Evolutionary conservation across 306 rosid genomes (phyloP), one percentile per base, ranked within the genome.

Genomic region (Mucuna pruriens): DNA sequence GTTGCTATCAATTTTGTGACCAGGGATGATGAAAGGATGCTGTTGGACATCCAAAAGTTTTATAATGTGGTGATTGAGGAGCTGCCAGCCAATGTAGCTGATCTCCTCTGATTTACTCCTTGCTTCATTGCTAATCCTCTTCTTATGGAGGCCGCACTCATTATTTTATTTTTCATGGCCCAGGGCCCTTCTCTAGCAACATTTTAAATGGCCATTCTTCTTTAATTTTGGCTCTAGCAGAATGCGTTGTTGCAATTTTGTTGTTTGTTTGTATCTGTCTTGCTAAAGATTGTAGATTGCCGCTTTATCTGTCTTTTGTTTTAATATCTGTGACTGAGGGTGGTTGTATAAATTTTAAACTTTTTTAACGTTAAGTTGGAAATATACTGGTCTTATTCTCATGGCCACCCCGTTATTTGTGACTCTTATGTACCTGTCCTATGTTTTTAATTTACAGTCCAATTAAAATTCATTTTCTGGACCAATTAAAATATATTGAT

Each of bases 241-340:
- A 42, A 68, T 64, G 51, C 82, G 54, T 69, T 77, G 49, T 68
- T 69, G 73, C 85, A 80, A 73, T 84, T 81, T 90, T 90, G 91
- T 79, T 75, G 87, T 70, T 66, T 75, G 86, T 58, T 75, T 77
- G 86, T 84, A 74, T 76, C 75, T 83, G 65, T 33, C 20, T 71
- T 34, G 2, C 45, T 34, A 7, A 34, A 63, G 71, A 64, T 64
- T 64, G 48, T 36, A 65, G 48, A 65, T 66, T 39, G 72, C 33
- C 11, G 33, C 74, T 23, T 22, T 63, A 55, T 67, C 55, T 46
- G 42, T 80, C 78, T 49, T 72, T 74, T 78, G 66, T 79, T 84
- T 80, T 3, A 23, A 68, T 71, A 29, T 61, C 80, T 66, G 74
- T 75, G 81, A 51, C 71, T 75, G 81, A 51, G 66, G 84, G 36